Evolutionary conservation across 768 basidiomycete genomes (phyloP), one percentile per base, ranked within the genome.

Genomic region (Termitomyces sp.): DNA sequence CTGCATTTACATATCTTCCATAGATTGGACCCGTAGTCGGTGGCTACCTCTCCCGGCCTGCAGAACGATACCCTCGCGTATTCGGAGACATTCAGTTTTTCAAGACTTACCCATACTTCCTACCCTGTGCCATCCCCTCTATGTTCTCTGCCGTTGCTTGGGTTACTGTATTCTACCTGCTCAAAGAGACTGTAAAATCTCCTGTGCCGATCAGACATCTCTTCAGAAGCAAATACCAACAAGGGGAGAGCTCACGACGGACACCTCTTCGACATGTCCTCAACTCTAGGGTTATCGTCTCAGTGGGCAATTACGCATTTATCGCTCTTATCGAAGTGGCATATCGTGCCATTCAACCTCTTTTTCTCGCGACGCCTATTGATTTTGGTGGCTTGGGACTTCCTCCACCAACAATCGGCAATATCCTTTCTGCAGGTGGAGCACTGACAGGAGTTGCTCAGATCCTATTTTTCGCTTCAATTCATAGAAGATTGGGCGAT

Each of bases 351-450:
- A 66, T 89, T 13, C 80, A 82, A 22, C 88, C 88, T 0, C 69
- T 88, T 22, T 87, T 87, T 68, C 76, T 80, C 58, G 79, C 86
- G 13, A 88, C 85, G 0, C 86, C 89, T 0, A 67, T 82, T 44
- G 70, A 70, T 12, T 71, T 81, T 3, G 87, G 88, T 20, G 87
- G 87, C 0, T 76, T 88, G 14, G 85, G 83, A 10, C 70, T 88
- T 10, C 64, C 77, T 24, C 86, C 88, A 3, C 70, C 78, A 4
- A 63, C 62, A 9, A 89, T 88, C 39, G 88, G 87, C 6, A 71
- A 71, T 20, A 79, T 86, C 53, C 72, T 87, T 8, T 75, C 78
- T 3, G 85, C 61, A 74, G 82, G 3, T 63, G 69, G 49, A 61
- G 76, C 76, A 24, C 83, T 86, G 6, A 32, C 31, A 32, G 82